Evolutionary conservation across 805 yeast species (phyloP), one percentile per base, ranked within the genome.

Genomic region (Suhomyces vadensis): DNA sequence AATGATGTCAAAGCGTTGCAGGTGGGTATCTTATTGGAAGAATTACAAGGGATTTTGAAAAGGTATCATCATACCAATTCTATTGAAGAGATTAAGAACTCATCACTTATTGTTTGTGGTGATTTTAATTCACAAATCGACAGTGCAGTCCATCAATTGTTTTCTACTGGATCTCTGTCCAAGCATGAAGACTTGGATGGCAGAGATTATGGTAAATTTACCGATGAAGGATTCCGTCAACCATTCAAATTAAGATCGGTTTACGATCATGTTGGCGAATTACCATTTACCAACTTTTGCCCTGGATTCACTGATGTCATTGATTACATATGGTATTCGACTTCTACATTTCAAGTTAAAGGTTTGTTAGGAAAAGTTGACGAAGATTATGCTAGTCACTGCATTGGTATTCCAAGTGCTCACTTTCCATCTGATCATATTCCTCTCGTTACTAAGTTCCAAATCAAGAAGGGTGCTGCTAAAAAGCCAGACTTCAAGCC

Each of bases 1-100:
- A 88, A 88, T 61, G 99, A 94, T 67, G 99, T 94, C 44, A 94
- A 94, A 65, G 82, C 97, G 2, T 85, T 94, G 69, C 99, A 94
- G 71, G 94, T 87, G 44, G 97, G 96, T 35, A 85, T 94, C 22
- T 71, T 94, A 51, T 69, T 94, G 56, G 97, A 92, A 56, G 96
- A 94, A 65, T 67, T 95, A 58, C 94, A 88, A 60, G 69, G 69
- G 5, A 64, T 87, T 38, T 67, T 82, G 35, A 81, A 79, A 57
- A 77, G 73, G 58, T 74, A 70, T 45, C 53, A 58, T 40, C 73
- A 73, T 53, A 58, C 76, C 23, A 73, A 70, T 45, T 62, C 72
- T 33, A 65, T 71, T 22, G 81, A 77, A 24, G 82, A 77, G 14
- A 55, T 77, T 36, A 80, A 78, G 64, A 82, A 78, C 56, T 65